A percentile compares a stretch with the other conserved stretches of the same genome.
Conservation (phyloP, 2,329 filamentous ascomycete genomes). For the Fusarium ramigenum region DNA sequence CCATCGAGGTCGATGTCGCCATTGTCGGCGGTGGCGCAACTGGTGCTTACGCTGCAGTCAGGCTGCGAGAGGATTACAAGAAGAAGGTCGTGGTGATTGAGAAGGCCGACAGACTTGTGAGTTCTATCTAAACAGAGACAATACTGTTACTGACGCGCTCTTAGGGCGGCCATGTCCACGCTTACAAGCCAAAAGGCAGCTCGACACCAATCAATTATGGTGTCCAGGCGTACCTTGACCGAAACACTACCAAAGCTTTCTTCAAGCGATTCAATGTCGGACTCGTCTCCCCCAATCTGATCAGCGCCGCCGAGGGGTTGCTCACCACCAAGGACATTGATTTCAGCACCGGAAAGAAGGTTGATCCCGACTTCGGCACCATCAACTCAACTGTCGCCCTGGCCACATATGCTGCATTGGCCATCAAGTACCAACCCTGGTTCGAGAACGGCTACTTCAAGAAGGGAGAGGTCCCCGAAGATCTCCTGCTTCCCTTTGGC, state of each 20-base stretch:
- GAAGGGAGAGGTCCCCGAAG: not conserved
- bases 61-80: slow-evolving; percentile 28
- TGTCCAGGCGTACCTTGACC: slow-evolving; percentile 24
- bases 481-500: slow-evolving; percentile 25
- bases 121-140: not conserved
- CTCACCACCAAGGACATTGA: slow-evolving; percentile 9
- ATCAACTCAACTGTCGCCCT: not conserved
- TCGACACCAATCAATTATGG: slow-evolving; percentile 20
- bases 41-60: slow-evolving; percentile 31
- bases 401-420: not conserved
- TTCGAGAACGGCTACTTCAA: slow-evolving; percentile 32
- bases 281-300: not conserved
- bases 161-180: slow-evolving; percentile 30
- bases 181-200: not conserved
- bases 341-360: slow-evolving; percentile 13
- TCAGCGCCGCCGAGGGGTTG: not conserved
- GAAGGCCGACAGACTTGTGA: slow-evolving; percentile 20
- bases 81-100: slow-evolving; percentile 32
- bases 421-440: slow-evolving; percentile 19
- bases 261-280: slow-evolving; percentile 27
- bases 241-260: slow-evolving; percentile 10
- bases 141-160: not conserved
- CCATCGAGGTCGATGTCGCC: slow-evolving; percentile 21
- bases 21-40: slow-evolving; percentile 31
- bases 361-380: slow-evolving; percentile 10